These are phyloP conservation scores for Coemansia sp. DNA, from an alignment of 192 early-diverging fungal species.

Conservation along the genomic window DNA sequence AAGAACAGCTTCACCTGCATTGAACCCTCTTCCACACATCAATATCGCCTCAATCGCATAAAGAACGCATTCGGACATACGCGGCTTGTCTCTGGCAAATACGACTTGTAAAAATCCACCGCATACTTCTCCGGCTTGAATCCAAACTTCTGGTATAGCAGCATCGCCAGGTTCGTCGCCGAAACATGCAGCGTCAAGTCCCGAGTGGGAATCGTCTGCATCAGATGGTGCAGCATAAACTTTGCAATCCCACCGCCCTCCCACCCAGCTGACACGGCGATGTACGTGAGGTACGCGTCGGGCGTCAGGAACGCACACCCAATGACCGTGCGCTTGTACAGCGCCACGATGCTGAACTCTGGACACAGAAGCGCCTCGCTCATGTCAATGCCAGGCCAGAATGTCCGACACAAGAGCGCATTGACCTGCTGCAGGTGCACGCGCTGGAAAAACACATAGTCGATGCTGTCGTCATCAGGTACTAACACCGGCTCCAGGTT, in stretches of 20 bases:
- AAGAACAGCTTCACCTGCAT: too few relatives aligned
- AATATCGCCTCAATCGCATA: constrained; percentile 69
- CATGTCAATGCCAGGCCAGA: constrained; percentile 91
- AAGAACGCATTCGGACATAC: constrained; percentile 88
- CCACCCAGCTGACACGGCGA: constrained; percentile 84
- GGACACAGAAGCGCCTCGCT: constrained; percentile 78
- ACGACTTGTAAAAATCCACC: constrained; percentile 88
- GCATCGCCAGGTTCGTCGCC: constrained; percentile 89
- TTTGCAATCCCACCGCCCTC: constrained; percentile 77
- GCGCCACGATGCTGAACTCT: constrained; percentile 79
- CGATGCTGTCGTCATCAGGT: constrained; percentile 56
- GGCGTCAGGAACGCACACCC: constrained; percentile 93
- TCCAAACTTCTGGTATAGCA: constrained; percentile 88
- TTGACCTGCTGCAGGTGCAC: constrained; percentile 74
- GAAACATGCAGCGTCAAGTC: constrained; percentile 92
- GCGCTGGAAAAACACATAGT: constrained; percentile 74
- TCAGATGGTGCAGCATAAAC: constrained; percentile 82
- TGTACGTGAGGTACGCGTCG: constrained; percentile 85
- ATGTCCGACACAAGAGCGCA: constrained; percentile 64
- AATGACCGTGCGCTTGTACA: constrained; percentile 76
- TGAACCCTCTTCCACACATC: neutral
- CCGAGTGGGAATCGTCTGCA: constrained; percentile 68
- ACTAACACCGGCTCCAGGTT: constrained; percentile 3
- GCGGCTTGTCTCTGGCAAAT: constrained; percentile 67
- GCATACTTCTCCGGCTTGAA: constrained; percentile 94